Conservation (phyloP, 2,329 filamentous ascomycete genomes). For the Eutypella sp. region DNA sequence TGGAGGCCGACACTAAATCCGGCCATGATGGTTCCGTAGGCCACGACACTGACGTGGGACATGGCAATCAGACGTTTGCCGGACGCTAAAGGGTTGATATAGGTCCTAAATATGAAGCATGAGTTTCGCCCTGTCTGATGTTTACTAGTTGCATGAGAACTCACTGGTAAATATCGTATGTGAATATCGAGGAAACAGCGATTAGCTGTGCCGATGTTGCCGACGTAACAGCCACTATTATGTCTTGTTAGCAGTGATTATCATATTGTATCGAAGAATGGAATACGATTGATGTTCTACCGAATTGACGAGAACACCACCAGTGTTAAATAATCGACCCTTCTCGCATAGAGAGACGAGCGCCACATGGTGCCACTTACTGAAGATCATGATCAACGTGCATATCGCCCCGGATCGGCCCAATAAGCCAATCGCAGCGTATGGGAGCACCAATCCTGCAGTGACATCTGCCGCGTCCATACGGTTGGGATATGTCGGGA, state of each 20-base stretch:
- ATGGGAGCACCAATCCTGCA: conserved; percentile 79
- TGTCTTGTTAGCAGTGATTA: not conserved
- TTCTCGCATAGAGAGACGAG: too few relatives aligned
- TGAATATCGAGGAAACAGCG: conserved; percentile 79
- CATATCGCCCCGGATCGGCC: conserved; percentile 74
- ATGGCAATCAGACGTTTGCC: conserved; percentile 73
- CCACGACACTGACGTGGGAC: conserved; percentile 63
- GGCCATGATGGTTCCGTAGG: conserved; percentile 69
- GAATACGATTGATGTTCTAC: too few relatives aligned
- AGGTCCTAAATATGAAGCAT: conserved; percentile 51
- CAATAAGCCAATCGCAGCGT: conserved; percentile 74
- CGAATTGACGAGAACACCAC: too few relatives aligned
- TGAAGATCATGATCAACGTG: conserved; percentile 76
- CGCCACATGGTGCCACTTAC: not conserved
- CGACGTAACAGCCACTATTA: conserved; percentile 70
- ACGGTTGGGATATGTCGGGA: conserved; percentile 65
- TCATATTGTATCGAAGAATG: not conserved
- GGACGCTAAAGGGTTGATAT: conserved; percentile 69
- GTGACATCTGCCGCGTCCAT: conserved; percentile 69
- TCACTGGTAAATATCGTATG: conserved; percentile 71
- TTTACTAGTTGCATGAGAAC: not conserved
- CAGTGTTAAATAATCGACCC: too few relatives aligned
- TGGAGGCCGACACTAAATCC: conserved; percentile 67
- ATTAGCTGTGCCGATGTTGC: conserved; percentile 78
- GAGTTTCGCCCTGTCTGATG: not conserved